Base-by-base conservation (phyloP, 1,139 yeast species). In the Lizanozyma gosingica region DNA sequence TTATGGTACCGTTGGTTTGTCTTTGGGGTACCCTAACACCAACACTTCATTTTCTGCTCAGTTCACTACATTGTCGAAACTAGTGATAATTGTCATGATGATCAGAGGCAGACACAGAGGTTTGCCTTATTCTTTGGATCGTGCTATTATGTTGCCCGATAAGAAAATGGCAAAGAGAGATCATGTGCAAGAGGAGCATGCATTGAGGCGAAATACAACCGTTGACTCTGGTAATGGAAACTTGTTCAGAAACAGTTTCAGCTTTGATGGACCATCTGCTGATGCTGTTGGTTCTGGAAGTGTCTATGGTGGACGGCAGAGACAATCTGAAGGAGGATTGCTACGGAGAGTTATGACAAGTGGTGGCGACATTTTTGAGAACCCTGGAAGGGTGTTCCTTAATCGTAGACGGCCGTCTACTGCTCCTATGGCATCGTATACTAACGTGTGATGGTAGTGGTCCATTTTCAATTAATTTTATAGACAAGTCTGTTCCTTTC, bases 101-200 rank as follows among this genome's bases (percentile, higher is more conserved):
- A 75, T 92, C 40, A 78, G 99, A 65, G 97, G 98, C 9, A 75
- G 97, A 43, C 97, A 90, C 55, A 85, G 99, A 73, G 98, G 98
- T 35, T 69, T 92, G 45, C 99, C 99, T 1, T 88, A 92, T 55
- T 70, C 92, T 0, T 73, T 94, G 43, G 99, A 92, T 60, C 79
- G 98, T 55, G 98, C 99, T 35, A 84, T 92, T 48, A 81, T 92
- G 73, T 62, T 92, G 41, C 94, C 95, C 2, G 76, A 82, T 45
- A 83, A 80, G 11, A 75, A 77, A 45, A 71, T 88, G 71, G 72
- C 71, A 33, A 65, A 71, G 47, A 73, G 86, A 50, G 98, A 90
- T 59, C 66, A 65, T 41, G 67, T 76, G 11, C 88, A 83, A 59
- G 84, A 80, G 40, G 53, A 70, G 36, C 83, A 76, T 50, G 78